A percentile compares a stretch with the other conserved stretches of the same genome.
phyloP scores from a whole-genome alignment of 2,329 filamentous ascomycete genomes.

The Colletotrichum sp. region DNA sequence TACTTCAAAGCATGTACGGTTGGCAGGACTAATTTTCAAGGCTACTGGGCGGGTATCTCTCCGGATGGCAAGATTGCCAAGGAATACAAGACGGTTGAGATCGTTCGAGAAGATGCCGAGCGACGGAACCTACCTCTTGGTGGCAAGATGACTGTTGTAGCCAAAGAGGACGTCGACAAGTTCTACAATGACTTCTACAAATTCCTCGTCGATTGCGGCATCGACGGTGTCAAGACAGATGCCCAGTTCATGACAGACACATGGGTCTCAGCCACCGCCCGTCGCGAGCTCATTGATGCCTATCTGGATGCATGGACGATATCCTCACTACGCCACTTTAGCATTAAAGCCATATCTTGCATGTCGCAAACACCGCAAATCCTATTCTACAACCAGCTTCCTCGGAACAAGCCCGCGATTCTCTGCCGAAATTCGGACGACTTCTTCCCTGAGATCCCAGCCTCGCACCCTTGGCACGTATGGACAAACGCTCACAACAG shows the following conservation, averaged over 20 bases:
- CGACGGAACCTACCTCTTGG: conserved; percentile 55
- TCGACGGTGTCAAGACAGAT: conserved; percentile 93
- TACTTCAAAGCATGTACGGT: neutral
- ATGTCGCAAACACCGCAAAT: conserved; percentile 92
- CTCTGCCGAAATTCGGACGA: conserved; percentile 87
- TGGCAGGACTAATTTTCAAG: conserved; percentile 30
- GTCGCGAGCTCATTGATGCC: conserved; percentile 72
- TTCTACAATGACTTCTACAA: conserved; percentile 93
- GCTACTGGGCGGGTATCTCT: conserved; percentile 92
- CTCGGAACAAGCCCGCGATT: conserved; percentile 74
- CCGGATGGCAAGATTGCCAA: conserved; percentile 75
- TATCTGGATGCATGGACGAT: conserved; percentile 90
- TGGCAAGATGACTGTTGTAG: conserved; percentile 74
- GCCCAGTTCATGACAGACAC: conserved; percentile 89
- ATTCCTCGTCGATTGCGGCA: conserved; percentile 75
- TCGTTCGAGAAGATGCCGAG: conserved; percentile 53
- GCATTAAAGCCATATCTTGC: conserved; percentile 82
- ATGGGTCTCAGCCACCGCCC: conserved; percentile 68
- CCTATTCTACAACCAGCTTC: conserved; percentile 83
- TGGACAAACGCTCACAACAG: conserved; percentile 93
- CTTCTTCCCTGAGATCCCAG: conserved; percentile 84
- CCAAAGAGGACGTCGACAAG: conserved; percentile 71
- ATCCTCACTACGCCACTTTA: conserved; percentile 78
- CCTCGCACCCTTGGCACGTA: conserved; percentile 91
- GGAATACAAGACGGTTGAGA: conserved; percentile 76